These are phyloP conservation scores for Musa schizocarpa DNA, from an alignment of 176 grass and related monocot species.

Conservation along the genomic window DNA sequence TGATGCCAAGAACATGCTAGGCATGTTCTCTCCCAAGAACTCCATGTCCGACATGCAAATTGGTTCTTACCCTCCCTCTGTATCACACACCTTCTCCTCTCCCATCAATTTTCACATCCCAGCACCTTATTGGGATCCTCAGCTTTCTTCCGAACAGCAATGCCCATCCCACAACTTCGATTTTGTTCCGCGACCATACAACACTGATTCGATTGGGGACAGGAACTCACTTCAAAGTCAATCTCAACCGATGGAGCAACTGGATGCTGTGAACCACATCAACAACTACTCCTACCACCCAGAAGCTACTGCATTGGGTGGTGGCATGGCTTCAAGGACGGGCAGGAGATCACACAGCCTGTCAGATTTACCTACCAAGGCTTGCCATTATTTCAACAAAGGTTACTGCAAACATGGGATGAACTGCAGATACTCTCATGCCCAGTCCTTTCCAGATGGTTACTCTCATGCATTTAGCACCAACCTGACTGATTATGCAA, in stretches of 20 bases:
- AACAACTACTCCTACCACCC: slow-evolving; percentile 25
- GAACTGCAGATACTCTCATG: slow-evolving; percentile 57
- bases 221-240: slow-evolving; percentile 24
- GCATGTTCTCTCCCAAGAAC: slow-evolving; percentile 25
- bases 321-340: neutral
- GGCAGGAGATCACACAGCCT: slow-evolving; percentile 15
- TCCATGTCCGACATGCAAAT: slow-evolving; percentile 13
- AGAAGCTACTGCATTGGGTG: slow-evolving; percentile 21
- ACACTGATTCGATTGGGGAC: neutral
- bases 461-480: neutral
- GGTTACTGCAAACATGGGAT: slow-evolving; percentile 70
- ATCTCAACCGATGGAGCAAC: slow-evolving; percentile 25
- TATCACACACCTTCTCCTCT: slow-evolving; percentile 18
- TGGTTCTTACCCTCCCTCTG: slow-evolving; percentile 17
- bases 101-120: slow-evolving; percentile 21
- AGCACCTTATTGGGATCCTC: slow-evolving; percentile 23
- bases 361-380: slow-evolving; percentile 22
- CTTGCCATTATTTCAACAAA: slow-evolving; percentile 75
- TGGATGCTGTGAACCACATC: slow-evolving; percentile 2
- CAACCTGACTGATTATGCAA: slow-evolving; percentile 2
- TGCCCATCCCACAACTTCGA: slow-evolving; percentile 2
- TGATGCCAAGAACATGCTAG: slow-evolving; percentile 50
- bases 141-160: slow-evolving; percentile 1
- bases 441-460: slow-evolving; percentile 34
- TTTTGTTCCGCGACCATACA: neutral